A percentile compares a stretch with the other conserved stretches of the same genome.
Evolutionary conservation across 1,284 basidiomycete species (phyloP).

Genomic region (Blastosporella zonata): DNA sequence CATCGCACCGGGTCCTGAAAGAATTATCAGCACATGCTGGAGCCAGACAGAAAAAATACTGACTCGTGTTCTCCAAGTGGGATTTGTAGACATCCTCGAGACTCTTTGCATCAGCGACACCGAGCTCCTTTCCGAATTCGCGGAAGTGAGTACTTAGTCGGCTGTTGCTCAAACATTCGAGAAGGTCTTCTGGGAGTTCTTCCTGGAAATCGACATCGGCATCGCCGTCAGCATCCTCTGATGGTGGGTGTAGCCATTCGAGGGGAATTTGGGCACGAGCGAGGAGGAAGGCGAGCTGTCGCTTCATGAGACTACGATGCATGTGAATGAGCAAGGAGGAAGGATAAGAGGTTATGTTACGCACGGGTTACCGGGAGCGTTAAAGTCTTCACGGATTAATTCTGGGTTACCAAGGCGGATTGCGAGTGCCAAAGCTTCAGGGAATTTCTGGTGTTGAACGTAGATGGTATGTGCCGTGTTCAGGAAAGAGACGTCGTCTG

Average conservation of each 20-base stretch:
- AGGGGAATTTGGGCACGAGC: constrained; percentile 91
- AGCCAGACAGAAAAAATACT: constrained; percentile 24
- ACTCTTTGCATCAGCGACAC: constrained; percentile 86
- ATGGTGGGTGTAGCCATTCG: constrained; percentile 78
- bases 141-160: constrained; percentile 85
- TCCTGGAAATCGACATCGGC: constrained; percentile 50
- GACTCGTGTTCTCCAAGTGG: constrained; percentile 88
- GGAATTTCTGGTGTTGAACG: constrained; percentile 83
- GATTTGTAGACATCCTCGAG: constrained; percentile 98
- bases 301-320: constrained; percentile 77
- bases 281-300: constrained; percentile 92
- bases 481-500: constrained; percentile 91
- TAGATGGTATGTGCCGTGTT: constrained; percentile 91
- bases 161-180: constrained; percentile 83
- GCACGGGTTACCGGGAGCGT: constrained; percentile 81
- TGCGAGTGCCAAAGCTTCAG: constrained; percentile 88
- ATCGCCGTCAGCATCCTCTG: constrained; percentile 51
- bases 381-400: constrained; percentile 83
- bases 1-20: constrained; percentile 54
- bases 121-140: constrained; percentile 93
- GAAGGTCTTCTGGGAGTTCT: constrained; percentile 80
- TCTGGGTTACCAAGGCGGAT: constrained; percentile 84
- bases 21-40: neutral
- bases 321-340: neutral
- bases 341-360: constrained; percentile 28